Evolutionary conservation across 768 basidiomycete species (phyloP).

Genomic region (Collybia nuda): DNA sequence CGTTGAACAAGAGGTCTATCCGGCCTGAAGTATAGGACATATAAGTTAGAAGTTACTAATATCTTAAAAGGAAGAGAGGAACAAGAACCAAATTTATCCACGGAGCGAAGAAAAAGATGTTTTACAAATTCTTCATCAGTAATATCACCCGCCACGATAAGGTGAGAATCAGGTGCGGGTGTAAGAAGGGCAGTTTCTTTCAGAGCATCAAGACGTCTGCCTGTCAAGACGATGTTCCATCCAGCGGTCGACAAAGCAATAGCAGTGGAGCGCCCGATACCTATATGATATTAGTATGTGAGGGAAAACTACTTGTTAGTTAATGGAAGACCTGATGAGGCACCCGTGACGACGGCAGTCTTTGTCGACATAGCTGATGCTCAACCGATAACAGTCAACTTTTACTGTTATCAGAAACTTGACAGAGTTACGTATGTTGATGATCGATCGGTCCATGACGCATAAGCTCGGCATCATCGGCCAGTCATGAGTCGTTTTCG

Average conservation of each 20-base stretch:
- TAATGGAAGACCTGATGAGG: slow-evolving; percentile 14
- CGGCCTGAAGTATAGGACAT: slow-evolving; percentile 38
- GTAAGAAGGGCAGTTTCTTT: slow-evolving; percentile 54
- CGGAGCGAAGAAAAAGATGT: slow-evolving; percentile 52
- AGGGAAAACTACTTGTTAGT: neutral
- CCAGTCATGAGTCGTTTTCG: no score
- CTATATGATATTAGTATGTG: slow-evolving; percentile 43
- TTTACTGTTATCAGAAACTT: no score
- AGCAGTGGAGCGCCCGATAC: slow-evolving; percentile 67
- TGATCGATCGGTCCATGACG: no score
- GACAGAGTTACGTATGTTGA: no score
- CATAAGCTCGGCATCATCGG: no score
- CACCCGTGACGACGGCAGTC: slow-evolving; percentile 30
- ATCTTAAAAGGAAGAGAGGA: slow-evolving; percentile 7
- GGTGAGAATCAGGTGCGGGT: slow-evolving; percentile 26
- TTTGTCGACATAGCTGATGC: slow-evolving; percentile 6
- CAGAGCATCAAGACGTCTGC: slow-evolving; percentile 56
- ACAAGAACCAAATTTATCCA: slow-evolving; percentile 53
- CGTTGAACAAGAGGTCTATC: slow-evolving; percentile 81
- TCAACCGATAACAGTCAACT: no score
- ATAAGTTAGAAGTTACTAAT: no score
- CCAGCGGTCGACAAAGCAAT: slow-evolving; percentile 68
- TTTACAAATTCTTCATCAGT: slow-evolving; percentile 62
- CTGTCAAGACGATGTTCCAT: slow-evolving; percentile 69
- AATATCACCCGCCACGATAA: slow-evolving; percentile 65